Evolutionary conservation across 495 filamentous ascomycete genomes (phyloP).

Genomic region (Lentithecium fluviatile): DNA sequence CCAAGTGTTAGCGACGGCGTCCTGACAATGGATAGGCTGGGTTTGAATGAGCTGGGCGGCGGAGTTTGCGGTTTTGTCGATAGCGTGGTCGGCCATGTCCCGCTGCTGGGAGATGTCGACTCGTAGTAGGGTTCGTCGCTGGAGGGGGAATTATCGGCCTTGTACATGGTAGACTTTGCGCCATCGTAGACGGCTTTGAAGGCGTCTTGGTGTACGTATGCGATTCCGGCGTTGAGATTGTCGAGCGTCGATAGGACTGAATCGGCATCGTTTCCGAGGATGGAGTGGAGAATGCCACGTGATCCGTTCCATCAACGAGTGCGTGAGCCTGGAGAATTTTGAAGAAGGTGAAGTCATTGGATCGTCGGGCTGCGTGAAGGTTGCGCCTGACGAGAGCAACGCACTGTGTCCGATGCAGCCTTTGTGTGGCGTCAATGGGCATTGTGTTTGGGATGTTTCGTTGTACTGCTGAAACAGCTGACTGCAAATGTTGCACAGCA

Average conservation of each 20-base stretch:
- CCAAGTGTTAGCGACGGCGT: constrained; percentile 40
- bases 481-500: background rate
- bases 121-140: constrained; percentile 18
- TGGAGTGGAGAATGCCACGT: constrained; percentile 39
- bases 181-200: constrained; percentile 45
- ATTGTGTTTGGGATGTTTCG: constrained; percentile 10
- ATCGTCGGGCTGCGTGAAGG: constrained; percentile 42
- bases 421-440: constrained; percentile 15
- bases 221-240: constrained; percentile 44
- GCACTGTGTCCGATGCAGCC: constrained; percentile 44
- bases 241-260: constrained; percentile 40
- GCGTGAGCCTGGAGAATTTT: constrained; percentile 41
- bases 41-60: constrained; percentile 39
- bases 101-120: constrained; percentile 43
- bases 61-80: constrained; percentile 42
- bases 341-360: constrained; percentile 44
- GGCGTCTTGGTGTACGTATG: constrained; percentile 43
- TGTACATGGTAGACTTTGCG: constrained; percentile 35
- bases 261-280: constrained; percentile 40
- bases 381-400: constrained; percentile 42
- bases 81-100: constrained; percentile 41
- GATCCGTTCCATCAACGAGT: constrained; percentile 40
- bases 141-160: constrained; percentile 22
- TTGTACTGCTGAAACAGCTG: background rate
- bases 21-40: constrained; percentile 37